Base-by-base conservation (phyloP, 2,329 filamentous ascomycete genomes). In the Sodiomyces alkalinus region DNA sequence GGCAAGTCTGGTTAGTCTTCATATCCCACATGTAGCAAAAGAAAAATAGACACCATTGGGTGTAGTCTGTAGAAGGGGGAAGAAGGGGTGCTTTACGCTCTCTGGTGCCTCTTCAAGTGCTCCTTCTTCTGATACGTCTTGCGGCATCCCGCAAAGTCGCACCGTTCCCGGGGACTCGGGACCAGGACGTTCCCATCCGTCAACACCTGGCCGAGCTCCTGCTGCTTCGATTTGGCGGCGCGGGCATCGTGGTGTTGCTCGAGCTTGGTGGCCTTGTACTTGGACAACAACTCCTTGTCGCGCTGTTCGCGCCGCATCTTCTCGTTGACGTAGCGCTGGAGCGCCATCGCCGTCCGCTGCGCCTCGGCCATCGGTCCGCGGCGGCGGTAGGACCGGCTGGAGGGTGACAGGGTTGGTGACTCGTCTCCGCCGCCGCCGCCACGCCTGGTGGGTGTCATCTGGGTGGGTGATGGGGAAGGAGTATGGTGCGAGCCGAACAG, bases 81-180 rank as follows among this genome's bases (percentile, higher is more conserved):
- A 17, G 55, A n/a, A n/a, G n/a, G n/a, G n/a, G n/a, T n/a, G n/a
- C n/a, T 61, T 52, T 41, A 68, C 64, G 60, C 61, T 29, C 55
- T 54, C 28, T 60, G 52, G 41, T 71, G 66, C 17, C 66, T 55
- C 48, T 68, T 70, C 12, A 69, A 46, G 35, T 71, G 66, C 43
- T 71, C 66, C 15, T 59, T 60, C 31, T 65, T 53, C 38, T 62
- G 59, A 34, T 64, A 68, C 0, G 55, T 55, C 38, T 59, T 60
- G 37, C 53, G 42, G 42, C 64, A 70, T 17, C 53, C 53, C 6
- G 52, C 52, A 18, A 59, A 55, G 11, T 56, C 47, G 36, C 64
- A 68, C 35, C 56, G 19, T 26, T 38, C 33, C 13, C 34, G 25
- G 8, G 27, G 19, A 18, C 36, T 28, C 3, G 31, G 28, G 12